A percentile compares a stretch with the other conserved stretches of the same genome.
phyloP scores from a whole-genome alignment of 345 rosid genomes.

The Lenwebbia sp. region DNA sequence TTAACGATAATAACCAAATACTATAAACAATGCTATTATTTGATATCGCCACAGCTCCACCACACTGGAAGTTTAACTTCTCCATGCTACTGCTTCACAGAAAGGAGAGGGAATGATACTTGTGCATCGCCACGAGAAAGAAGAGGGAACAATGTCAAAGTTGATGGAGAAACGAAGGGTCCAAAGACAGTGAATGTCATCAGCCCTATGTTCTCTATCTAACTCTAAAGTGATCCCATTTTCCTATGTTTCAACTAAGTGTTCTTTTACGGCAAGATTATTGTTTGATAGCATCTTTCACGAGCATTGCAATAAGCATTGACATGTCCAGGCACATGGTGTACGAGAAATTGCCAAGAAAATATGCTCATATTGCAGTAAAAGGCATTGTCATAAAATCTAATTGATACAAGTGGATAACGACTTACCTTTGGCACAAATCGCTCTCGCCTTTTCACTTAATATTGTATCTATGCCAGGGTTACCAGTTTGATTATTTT shows the following conservation, averaged over 20 bases:
- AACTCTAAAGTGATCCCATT: not conserved
- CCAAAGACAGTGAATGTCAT: not conserved
- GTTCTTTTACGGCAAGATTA: not conserved
- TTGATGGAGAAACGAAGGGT: not conserved
- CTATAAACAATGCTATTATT: not conserved
- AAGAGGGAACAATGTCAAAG: not conserved
- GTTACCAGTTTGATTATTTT: not conserved
- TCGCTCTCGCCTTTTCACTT: not conserved
- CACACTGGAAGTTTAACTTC: not conserved
- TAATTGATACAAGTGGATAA: not conserved
- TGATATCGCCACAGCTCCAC: not conserved
- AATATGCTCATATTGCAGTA: not conserved
- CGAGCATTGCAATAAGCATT: not conserved
- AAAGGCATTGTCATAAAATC: not conserved
- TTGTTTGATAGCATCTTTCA: not conserved
- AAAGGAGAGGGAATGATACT: not conserved
- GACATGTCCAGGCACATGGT: not conserved
- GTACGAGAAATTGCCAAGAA: not conserved
- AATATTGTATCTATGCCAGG: not conserved
- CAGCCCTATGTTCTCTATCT: not conserved
- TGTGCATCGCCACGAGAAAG: not conserved
- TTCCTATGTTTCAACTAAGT: not conserved
- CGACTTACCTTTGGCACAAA: not conserved
- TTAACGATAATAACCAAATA: not conserved
- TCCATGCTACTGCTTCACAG: not conserved